Evolutionary conservation across 768 basidiomycete genomes (phyloP), one percentile per base, ranked within the genome.

Genomic region (Panus rudis): DNA sequence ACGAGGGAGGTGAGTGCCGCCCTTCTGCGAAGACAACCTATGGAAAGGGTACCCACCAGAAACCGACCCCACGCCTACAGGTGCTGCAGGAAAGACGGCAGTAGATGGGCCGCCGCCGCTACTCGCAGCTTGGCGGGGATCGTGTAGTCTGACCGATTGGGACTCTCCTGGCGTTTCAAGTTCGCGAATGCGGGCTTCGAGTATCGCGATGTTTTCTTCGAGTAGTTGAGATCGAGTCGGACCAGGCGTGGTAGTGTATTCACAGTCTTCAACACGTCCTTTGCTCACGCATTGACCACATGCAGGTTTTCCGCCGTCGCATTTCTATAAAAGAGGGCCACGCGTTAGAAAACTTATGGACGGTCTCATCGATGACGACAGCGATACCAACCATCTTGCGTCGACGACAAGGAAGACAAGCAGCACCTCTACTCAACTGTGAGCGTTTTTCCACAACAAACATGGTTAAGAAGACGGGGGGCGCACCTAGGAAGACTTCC

Each of bases 161-260:
- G 49, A 31, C 23, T 33, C 26, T 8, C 46, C 45, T 2, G 84
- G 53, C 20, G 49, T 50, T 35, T 62, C 61, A 1, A 62, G 50
- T 32, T 62, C 59, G n/a, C 43, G 46, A 12, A 84, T 62, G 30
- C 81, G 70, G 28, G 76, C 71, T 56, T 74, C 74, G 31, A 84
- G 61, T 24, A 76, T 67, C 2, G 72, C 65, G 19, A 84, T 68
- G 2, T 78, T 75, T 35, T 84, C 81, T 54, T 82, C 79, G 20
- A 85, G 60, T 7, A 69, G 68, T 51, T 79, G 70, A 2, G 77
- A 81, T 41, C 78, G 64, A 20, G 81, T 78, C 46, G 78, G 72
- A 41, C 71, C 73, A 33, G 71, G 71, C 4, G 78, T 78, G 51
- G 82, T 79, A 6, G 76, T 68, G 56, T 83, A 86, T 59, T 85